Base-by-base conservation (phyloP, 352 stramenopile genomes). In the Phytophthora palmivora region DNA sequence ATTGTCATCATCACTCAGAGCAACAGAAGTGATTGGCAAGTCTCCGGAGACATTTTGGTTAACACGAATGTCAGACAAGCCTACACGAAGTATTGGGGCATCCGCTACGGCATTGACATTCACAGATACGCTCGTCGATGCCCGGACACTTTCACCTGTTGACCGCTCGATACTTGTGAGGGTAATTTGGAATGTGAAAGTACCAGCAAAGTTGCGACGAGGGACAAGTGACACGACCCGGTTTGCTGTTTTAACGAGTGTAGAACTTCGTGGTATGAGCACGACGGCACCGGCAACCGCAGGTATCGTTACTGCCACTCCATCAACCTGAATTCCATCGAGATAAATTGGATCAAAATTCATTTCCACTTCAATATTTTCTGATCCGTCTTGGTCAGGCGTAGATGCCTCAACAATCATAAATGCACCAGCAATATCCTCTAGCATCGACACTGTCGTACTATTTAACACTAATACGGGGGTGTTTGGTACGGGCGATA, bases 381-480 rank as follows among this genome's bases (percentile, higher is more conserved):
- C 77, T 0, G 79, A 89, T 14, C 75, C 77, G 38, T 85, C 79
- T 8, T 19, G 30, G 19, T 89, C 79, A 0, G 79, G 60, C 1
- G 79, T 84, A 0, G 60, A 64, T 0, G 70, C 79, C 9, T 76
- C 66, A 4, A 76, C 12, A 6, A 89, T 74, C 22, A 33, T 59
- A 26, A 89, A 72, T 7, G 48, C 48, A 5, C 18, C 65, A n/a
- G 30, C n/a, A 0, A 65, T 53, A 21, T 89, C 77, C 43, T 87
- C 79, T 1, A 58, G 21, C 6, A 47, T 74, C 4, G 58, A 52
- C 36, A 87, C 15, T 6, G 51, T 14, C 2, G 72, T 53, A 6
- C 51, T 54, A 19, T 70, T 84, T 9, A 89, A 32, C 14, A 42
- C 28, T 6, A 89, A 8, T 0, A 67, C 16, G 1, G 75, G 74